These are phyloP conservation scores for Talaromyces nanjingensis DNA, from an alignment of 495 filamentous ascomycete genomes.

Conservation along the genomic window DNA sequence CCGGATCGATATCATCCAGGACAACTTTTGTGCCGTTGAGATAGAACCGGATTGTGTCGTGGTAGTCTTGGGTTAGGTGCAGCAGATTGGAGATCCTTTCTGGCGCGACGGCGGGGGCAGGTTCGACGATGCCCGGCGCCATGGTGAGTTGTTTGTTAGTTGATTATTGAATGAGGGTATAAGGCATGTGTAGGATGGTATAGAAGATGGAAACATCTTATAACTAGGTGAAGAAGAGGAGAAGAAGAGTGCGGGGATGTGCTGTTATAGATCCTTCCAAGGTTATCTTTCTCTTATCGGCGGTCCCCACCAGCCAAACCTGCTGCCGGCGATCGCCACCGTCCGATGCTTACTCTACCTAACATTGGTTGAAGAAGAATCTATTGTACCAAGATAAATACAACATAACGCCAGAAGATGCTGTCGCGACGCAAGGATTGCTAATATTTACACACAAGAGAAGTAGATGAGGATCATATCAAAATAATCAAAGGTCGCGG, in stretches of 20 bases:
- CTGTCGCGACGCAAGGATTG: neutral
- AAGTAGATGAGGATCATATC: slow-evolving; percentile 8
- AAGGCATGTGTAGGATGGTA: neutral
- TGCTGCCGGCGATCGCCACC: slow-evolving; percentile 38
- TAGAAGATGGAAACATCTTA: neutral
- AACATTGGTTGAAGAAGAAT: neutral
- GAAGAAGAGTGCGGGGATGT: neutral
- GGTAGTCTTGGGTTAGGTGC: slow-evolving; percentile 56
- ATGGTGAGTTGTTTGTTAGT: slow-evolving; percentile 26
- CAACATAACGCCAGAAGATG: slow-evolving; percentile 3
- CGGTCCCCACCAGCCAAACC: neutral
- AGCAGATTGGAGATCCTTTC: slow-evolving; percentile 39
- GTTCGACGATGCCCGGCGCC: slow-evolving; percentile 51
- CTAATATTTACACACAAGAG: slow-evolving; percentile 4
- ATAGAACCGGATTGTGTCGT: slow-evolving; percentile 73
- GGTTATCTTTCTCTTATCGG: slow-evolving; percentile 3
- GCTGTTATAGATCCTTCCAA: neutral
- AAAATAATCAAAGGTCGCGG: neutral
- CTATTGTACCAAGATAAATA: neutral
- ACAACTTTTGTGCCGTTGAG: slow-evolving; percentile 90
- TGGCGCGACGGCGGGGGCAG: slow-evolving; percentile 38
- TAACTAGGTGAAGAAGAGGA: neutral
- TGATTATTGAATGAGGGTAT: neutral
- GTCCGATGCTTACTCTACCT: slow-evolving; percentile 20
- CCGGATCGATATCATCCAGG: slow-evolving; percentile 77